These are phyloP conservation scores for Yamadazyma oceani DNA, from an alignment of 1,139 yeast species.

Conservation along the genomic window DNA sequence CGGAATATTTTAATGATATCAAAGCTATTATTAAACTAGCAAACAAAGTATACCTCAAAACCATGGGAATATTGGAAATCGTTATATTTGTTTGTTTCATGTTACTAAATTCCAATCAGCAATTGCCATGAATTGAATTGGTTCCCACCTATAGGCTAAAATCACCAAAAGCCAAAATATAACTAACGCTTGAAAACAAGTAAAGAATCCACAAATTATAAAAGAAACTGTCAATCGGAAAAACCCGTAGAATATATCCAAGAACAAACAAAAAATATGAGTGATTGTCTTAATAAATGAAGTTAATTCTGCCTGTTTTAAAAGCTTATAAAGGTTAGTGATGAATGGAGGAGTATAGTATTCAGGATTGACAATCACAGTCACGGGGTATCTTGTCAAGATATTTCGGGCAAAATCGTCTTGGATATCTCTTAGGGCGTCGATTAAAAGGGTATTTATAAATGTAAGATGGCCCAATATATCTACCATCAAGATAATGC, in stretches of 20 bases:
- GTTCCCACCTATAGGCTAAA: slow-evolving; percentile 13
- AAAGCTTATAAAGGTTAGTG: slow-evolving; percentile 13
- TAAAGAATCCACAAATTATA: slow-evolving; percentile 10
- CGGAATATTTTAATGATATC: slow-evolving; percentile 8
- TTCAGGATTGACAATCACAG: slow-evolving; percentile 25
- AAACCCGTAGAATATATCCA: slow-evolving; percentile 16
- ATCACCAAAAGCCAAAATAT: slow-evolving; percentile 7
- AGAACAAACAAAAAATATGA: slow-evolving; percentile 9
- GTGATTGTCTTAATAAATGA: slow-evolving; percentile 3
- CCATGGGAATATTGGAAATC: not conserved
- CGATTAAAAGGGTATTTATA: not conserved
- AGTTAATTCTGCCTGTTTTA: slow-evolving; percentile 1
- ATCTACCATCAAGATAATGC: not conserved
- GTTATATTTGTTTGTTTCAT: slow-evolving; percentile 4
- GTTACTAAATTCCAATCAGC: slow-evolving; percentile 7
- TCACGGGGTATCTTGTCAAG: slow-evolving; percentile 18
- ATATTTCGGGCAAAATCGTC: slow-evolving; percentile 19
- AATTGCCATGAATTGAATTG: slow-evolving; percentile 2
- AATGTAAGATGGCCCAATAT: not conserved
- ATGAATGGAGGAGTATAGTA: slow-evolving; percentile 30
- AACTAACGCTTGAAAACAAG: slow-evolving; percentile 8
- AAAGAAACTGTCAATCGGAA: slow-evolving; percentile 11
- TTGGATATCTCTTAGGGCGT: slow-evolving; percentile 12
- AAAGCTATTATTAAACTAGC: slow-evolving; percentile 3
- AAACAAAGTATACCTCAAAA: slow-evolving; percentile 4